Evolutionary conservation across 192 early-diverging fungal genomes (phyloP).

Genomic region (Lunasporangiospora selenospora): DNA sequence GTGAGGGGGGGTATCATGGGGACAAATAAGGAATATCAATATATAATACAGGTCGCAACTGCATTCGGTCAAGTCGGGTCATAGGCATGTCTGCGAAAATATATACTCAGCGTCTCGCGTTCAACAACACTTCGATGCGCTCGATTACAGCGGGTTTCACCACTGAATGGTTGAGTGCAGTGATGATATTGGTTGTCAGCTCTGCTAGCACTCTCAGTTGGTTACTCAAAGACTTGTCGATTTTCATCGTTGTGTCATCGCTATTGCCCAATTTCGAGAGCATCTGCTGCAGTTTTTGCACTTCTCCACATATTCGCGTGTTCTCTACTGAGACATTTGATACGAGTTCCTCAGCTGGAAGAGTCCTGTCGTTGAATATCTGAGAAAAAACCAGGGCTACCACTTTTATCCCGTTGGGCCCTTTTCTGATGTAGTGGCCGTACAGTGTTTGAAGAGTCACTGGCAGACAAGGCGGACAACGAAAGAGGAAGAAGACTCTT

Average conservation of each 20-base stretch:
- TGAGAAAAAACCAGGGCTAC: neutral
- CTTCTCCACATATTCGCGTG: neutral
- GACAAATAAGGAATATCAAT: no score
- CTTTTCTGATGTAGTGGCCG: conserved; percentile 7
- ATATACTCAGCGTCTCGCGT: conserved; percentile 1
- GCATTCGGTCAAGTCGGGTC: neutral
- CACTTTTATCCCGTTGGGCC: neutral
- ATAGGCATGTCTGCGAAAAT: conserved; percentile 1
- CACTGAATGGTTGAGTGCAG: conserved; percentile 5
- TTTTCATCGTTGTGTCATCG: neutral
- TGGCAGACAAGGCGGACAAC: conserved; percentile 1
- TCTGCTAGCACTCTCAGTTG: conserved; percentile 3
- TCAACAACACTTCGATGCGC: conserved; percentile 10
- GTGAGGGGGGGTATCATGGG: no score
- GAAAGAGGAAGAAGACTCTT: conserved; percentile 14
- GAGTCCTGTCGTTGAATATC: neutral
- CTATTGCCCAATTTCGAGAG: neutral
- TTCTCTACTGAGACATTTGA: neutral
- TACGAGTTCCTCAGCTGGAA: neutral
- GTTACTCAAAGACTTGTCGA: neutral
- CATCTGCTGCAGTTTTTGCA: neutral
- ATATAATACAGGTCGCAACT: conserved; percentile 8
- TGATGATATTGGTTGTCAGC: neutral
- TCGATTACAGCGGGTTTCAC: conserved; percentile 5
- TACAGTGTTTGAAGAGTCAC: conserved; percentile 7